Conservation (phyloP, 192 early-diverging fungal genomes). For the Geranomyces variabilis region DNA sequence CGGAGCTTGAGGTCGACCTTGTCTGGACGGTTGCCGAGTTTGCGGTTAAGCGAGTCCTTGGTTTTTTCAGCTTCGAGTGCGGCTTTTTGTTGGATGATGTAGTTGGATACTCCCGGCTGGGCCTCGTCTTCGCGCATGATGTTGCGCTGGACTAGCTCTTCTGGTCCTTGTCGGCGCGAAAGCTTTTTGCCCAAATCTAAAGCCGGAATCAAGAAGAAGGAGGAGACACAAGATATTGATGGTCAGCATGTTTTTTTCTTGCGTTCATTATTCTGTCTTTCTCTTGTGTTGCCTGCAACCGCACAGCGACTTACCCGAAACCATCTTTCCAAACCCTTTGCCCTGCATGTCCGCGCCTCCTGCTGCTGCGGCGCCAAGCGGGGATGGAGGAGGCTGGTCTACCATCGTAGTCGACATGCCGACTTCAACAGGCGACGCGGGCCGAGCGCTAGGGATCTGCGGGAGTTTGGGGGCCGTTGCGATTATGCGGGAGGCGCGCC, state of each 20-base stretch:
- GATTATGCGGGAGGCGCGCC: too few relatives aligned
- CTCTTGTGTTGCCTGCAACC: background rate
- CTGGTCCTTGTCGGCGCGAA: constrained; percentile 40
- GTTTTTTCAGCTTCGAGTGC: constrained; percentile 53
- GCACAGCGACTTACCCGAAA: constrained; percentile 6
- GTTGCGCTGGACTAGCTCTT: constrained; percentile 53
- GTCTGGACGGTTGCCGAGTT: constrained; percentile 45
- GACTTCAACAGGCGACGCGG: too few relatives aligned
- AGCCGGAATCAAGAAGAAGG: background rate
- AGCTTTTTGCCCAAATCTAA: constrained; percentile 59
- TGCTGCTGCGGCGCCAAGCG: constrained; percentile 1
- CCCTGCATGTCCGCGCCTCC: background rate
- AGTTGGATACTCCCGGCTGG: constrained; percentile 38
- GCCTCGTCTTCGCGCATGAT: constrained; percentile 55
- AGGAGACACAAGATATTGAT: background rate
- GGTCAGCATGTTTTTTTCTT: background rate
- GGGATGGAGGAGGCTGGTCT: too few relatives aligned
- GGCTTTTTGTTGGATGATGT: constrained; percentile 45
- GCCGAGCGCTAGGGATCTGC: too few relatives aligned
- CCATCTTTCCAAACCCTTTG: constrained; percentile 28
- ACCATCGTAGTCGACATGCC: too few relatives aligned
- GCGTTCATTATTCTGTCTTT: background rate
- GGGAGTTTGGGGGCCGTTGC: too few relatives aligned
- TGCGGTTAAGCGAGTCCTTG: constrained; percentile 49
- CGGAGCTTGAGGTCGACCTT: constrained; percentile 57